Conservation (phyloP, 73 alveolate species). For the Breviolum minutum region DNA sequence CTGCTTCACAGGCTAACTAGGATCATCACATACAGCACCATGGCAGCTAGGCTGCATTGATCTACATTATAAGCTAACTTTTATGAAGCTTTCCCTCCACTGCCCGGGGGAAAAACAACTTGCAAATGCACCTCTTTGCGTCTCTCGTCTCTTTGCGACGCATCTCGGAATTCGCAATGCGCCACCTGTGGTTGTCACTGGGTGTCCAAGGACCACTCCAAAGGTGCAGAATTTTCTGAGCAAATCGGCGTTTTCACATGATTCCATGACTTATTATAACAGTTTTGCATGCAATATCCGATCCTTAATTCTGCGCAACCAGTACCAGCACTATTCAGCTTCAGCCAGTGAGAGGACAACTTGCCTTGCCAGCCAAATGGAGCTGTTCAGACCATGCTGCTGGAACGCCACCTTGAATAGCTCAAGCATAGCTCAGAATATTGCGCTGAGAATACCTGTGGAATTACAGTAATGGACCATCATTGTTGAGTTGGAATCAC, state of each 20-base stretch:
- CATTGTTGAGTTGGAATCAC: not conserved
- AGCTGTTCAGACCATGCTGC: not conserved
- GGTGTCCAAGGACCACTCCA: too few species aligned
- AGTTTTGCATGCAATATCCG: too few species aligned
- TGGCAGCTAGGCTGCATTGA: too few species aligned
- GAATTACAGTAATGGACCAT: not conserved
- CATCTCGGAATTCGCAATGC: not conserved
- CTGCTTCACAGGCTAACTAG: too few species aligned
- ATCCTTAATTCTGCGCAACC: too few species aligned
- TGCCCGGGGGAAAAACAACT: too few species aligned
- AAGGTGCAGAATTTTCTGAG: too few species aligned
- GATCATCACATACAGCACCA: too few species aligned
- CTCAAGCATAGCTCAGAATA: not conserved
- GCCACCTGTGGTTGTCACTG: not conserved
- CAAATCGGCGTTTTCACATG: not conserved
- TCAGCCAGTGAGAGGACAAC: too few species aligned
- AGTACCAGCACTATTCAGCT: too few species aligned
- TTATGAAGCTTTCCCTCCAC: too few species aligned
- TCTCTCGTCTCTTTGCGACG: not conserved
- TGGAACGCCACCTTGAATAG: not conserved
- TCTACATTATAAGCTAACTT: too few species aligned
- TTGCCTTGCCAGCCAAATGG: conserved; percentile 37
- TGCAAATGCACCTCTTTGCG: not conserved
- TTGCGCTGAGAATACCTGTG: not conserved
- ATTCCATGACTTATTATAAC: not conserved